Percentiles rank a stretch among this genome's conserved stretches.
Conservation (phyloP, 345 rosid genomes). For the Triadica sebifera region DNA sequence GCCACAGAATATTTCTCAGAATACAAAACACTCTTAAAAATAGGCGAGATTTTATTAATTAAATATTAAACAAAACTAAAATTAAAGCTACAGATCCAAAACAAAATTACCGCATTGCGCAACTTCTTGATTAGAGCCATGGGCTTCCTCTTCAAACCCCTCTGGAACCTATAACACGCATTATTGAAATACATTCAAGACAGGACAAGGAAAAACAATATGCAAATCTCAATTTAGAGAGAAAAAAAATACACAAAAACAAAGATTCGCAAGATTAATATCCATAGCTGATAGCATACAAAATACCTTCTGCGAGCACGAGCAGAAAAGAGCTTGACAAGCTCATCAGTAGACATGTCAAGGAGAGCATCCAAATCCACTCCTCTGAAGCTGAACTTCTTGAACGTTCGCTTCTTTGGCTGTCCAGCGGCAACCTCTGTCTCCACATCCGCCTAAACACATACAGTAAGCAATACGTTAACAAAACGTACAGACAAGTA, state of each 20-base stretch:
- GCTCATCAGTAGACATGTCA: constrained; percentile 34
- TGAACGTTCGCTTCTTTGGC: constrained; percentile 34
- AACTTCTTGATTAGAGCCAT: constrained; percentile 39
- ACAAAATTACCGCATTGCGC: constrained; percentile 26
- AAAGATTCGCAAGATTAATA: neutral
- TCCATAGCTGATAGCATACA: neutral
- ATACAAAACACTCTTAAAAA: too few relatives aligned
- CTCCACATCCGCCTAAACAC: constrained; percentile 40
- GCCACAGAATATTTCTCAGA: too few relatives aligned
- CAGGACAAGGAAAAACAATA: neutral
- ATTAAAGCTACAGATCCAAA: too few relatives aligned
- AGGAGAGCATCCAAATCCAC: constrained; percentile 39
- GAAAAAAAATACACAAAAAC: neutral
- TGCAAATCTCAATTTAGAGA: too few relatives aligned
- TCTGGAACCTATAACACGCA: constrained; percentile 59
- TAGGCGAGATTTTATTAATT: too few relatives aligned
- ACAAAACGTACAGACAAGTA: too few relatives aligned
- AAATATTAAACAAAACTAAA: too few relatives aligned
- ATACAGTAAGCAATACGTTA: neutral
- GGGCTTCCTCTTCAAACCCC: constrained; percentile 60
- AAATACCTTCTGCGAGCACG: constrained; percentile 33
- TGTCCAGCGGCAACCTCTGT: constrained; percentile 36
- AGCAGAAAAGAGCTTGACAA: constrained; percentile 30
- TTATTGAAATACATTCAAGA: neutral
- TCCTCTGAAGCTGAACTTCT: constrained; percentile 37